Evolutionary conservation across 2,329 filamentous ascomycete species (phyloP).

Genomic region (Aspergillus novofumigatus): DNA sequence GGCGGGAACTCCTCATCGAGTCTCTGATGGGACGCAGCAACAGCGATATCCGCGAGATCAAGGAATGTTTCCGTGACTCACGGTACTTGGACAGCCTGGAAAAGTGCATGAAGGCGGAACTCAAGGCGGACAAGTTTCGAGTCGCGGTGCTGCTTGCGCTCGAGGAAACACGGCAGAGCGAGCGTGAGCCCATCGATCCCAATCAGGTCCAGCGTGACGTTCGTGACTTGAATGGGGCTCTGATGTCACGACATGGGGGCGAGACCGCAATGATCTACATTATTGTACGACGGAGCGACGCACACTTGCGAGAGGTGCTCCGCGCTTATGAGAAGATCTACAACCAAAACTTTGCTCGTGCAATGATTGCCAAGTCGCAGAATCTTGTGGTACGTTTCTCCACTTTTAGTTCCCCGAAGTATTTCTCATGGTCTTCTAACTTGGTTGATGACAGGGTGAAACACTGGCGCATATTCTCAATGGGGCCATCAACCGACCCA

Average conservation of each 20-base stretch:
- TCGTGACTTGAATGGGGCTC: slow-evolving; percentile 64
- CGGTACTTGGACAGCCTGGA: slow-evolving; percentile 79
- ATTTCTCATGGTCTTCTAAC: background rate
- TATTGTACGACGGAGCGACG: slow-evolving; percentile 73
- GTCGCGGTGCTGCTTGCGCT: slow-evolving; percentile 78
- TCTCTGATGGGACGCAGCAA: slow-evolving; percentile 86
- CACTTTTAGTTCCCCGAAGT: background rate
- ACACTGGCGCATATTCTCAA: slow-evolving; percentile 93
- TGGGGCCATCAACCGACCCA: slow-evolving; percentile 90
- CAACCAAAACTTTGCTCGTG: slow-evolving; percentile 76
- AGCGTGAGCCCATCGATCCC: slow-evolving; percentile 63
- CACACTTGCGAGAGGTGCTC: slow-evolving; percentile 76
- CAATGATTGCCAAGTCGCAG: slow-evolving; percentile 80
- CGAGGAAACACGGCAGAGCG: slow-evolving; percentile 79
- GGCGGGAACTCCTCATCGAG: slow-evolving; percentile 88
- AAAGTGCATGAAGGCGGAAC: slow-evolving; percentile 84
- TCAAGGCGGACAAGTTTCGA: slow-evolving; percentile 96
- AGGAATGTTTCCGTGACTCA: slow-evolving; percentile 83
- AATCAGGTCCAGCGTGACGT: slow-evolving; percentile 67
- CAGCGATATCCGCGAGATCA: slow-evolving; percentile 80
- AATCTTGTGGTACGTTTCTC: slow-evolving; percentile 77
- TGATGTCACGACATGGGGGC: slow-evolving; percentile 69
- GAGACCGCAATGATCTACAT: slow-evolving; percentile 85
- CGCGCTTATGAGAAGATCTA: slow-evolving; percentile 70
- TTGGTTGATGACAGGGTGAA: slow-evolving; percentile 64